Evolutionary conservation across 495 filamentous ascomycete genomes (phyloP), one percentile per base, ranked within the genome.

Genomic region (Hypoxylon fragiforme): DNA sequence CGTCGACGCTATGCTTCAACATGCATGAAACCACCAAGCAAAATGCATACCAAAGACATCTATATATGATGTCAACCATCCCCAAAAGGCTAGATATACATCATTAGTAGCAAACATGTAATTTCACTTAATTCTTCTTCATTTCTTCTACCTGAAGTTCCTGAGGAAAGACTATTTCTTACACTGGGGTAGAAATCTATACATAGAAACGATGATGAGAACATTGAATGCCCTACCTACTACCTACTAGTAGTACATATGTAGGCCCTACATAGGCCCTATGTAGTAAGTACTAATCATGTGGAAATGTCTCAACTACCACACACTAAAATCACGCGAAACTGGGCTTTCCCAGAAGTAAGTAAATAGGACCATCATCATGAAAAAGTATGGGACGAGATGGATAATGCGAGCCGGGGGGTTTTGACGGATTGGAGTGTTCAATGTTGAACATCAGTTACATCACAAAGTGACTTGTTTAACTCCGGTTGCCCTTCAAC

Each of bases 21-120:
- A 53, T 52, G 58, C 52, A 62, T 62, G 47, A 62, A 56, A 56
- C 47, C 24, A 49, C 52, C 36, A 57, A 56, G 52, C 37, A 44
- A 45, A 15, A 26, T 38, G 26, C 38, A 26, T 47, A 26, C 52
- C 52, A 50, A 30, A 52, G 47, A 31, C 43, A 49, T 8, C 32
- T 38, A 55, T 38, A 55, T 41, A 62, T 57, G 58, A 62, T 62
- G 58, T 53, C 58, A 62, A 57, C n/a, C 43, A 42, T 34, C 46
- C 47, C 44, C 46, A 55, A 51, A 24, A 15, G 28, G 50, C 40
- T 54, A 54, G 50, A 28, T 53, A 20, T 19, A n/a, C 20, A 28
- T 37, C 13, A 8, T 19, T 34, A 11, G n/a, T 24, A 20, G 16
- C 37, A 37, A 34, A 34, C 7, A 7, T 34, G 12, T 34, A 44